phyloP scores from a whole-genome alignment of 306 rosid genomes.

The Acacia melanoxylon region DNA sequence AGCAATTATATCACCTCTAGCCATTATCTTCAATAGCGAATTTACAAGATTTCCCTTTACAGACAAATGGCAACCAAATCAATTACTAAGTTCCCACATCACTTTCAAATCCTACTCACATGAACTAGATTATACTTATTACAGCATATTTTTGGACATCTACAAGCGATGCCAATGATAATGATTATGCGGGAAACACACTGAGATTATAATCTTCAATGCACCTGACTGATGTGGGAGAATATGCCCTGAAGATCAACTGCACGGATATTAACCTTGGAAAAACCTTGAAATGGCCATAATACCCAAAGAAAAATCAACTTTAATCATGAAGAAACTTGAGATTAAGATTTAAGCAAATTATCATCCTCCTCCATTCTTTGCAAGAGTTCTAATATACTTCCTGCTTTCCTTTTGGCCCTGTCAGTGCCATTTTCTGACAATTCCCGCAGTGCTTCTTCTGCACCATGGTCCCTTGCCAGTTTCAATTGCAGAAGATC shows the following conservation, averaged over 20 bases:
- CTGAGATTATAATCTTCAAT: not conserved
- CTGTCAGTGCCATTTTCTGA: slow-evolving; percentile 94
- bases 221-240: not conserved
- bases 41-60: not conserved
- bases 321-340: slow-evolving; percentile 22
- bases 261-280: not conserved
- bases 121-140: not conserved
- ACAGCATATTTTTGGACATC: not conserved
- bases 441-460: slow-evolving; percentile 69
- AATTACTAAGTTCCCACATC: not conserved
- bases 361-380: slow-evolving; percentile 46
- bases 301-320: not conserved
- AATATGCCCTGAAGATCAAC: not conserved
- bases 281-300: not conserved
- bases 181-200: not conserved
- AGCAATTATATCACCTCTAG: not conserved
- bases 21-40: not conserved
- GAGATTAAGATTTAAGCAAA: slow-evolving; percentile 32
- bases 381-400: slow-evolving; percentile 67
- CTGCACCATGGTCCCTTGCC: slow-evolving; percentile 83
- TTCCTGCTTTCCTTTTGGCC: slow-evolving; percentile 93
- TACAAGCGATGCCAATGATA: not conserved
- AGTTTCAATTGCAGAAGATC: slow-evolving; percentile 66
- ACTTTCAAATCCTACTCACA: not conserved
- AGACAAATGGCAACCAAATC: not conserved